phyloP scores from a whole-genome alignment of 2,329 filamentous ascomycete genomes.

The Chalaropsis thielavioides region DNA sequence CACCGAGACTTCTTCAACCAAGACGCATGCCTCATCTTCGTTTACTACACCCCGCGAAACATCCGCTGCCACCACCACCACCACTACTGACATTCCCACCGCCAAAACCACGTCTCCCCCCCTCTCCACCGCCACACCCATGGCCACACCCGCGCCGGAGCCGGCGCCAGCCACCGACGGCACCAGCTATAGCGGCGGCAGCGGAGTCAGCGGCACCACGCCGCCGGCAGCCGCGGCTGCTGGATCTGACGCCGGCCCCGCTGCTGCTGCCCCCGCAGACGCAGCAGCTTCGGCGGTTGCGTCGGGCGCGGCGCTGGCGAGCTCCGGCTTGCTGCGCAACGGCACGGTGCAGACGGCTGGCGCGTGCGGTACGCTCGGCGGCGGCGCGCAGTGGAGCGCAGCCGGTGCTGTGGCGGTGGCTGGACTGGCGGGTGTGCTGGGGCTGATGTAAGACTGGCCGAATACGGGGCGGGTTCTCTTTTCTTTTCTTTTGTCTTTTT shows the following conservation, averaged over 20 bases:
- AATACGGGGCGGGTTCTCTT: background rate
- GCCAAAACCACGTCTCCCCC: background rate
- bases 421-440: background rate
- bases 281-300: background rate
- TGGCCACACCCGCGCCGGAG: background rate
- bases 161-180: background rate
- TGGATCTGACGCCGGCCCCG: background rate
- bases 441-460: background rate
- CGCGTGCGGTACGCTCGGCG: background rate
- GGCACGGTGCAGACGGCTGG: background rate
- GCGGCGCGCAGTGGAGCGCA: background rate
- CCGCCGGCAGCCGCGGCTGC: background rate
- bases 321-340: background rate
- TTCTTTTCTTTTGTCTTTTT: background rate
- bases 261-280: background rate
- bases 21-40: background rate
- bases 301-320: background rate
- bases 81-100: background rate
- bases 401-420: background rate
- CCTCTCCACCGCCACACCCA: background rate
- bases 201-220: background rate
- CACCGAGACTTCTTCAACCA: background rate
- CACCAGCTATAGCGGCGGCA: background rate
- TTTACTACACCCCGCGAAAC: background rate
- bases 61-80: background rate